These are phyloP conservation scores for Metarhizium guizhouense DNA, from an alignment of 2,329 filamentous ascomycete species.

Conservation along the genomic window DNA sequence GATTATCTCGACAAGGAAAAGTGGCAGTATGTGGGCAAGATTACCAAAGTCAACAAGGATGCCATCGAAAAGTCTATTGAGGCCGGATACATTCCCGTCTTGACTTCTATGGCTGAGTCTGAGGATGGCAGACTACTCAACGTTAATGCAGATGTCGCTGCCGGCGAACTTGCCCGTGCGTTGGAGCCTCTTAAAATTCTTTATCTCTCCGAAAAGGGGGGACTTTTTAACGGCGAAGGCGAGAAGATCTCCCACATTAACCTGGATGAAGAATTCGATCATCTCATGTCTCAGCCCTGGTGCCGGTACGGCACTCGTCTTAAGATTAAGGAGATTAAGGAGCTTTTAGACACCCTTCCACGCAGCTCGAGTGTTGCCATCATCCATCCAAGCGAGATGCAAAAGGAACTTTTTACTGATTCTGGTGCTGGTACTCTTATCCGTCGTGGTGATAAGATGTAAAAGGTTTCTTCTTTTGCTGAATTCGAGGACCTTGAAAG, in stretches of 20 bases:
- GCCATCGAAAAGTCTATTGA: conserved; percentile 94
- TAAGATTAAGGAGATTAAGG: conserved; percentile 98
- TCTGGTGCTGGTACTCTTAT: conserved; percentile 91
- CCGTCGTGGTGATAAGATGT: conserved; percentile 81
- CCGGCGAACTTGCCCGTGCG: conserved; percentile 80
- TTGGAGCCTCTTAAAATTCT: conserved; percentile 95
- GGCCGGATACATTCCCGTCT: conserved; percentile 82
- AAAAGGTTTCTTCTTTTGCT: conserved; percentile 59
- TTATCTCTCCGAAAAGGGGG: conserved; percentile 97
- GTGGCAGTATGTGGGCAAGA: conserved; percentile 92
- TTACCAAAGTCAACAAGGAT: conserved; percentile 82
- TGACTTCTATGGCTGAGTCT: conserved; percentile 95
- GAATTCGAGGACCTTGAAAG: conserved; percentile 75
- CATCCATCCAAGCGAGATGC: conserved; percentile 89
- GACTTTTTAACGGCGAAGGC: conserved; percentile 84
- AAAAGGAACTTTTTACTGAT: conserved; percentile 95
- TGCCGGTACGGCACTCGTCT: conserved; percentile 88
- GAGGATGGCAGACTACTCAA: conserved; percentile 88
- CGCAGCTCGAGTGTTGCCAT: conserved; percentile 93
- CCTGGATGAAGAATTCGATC: conserved; percentile 89
- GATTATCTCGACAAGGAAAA: conserved; percentile 95
- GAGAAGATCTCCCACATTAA: conserved; percentile 97
- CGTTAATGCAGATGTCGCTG: conserved; percentile 95
- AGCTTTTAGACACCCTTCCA: conserved; percentile 78
- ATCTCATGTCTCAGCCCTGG: conserved; percentile 78